Evolutionary conservation across 2,329 filamentous ascomycete species (phyloP), one percentile per base, ranked within the genome.

Genomic region (Drechmeria coniospora): DNA sequence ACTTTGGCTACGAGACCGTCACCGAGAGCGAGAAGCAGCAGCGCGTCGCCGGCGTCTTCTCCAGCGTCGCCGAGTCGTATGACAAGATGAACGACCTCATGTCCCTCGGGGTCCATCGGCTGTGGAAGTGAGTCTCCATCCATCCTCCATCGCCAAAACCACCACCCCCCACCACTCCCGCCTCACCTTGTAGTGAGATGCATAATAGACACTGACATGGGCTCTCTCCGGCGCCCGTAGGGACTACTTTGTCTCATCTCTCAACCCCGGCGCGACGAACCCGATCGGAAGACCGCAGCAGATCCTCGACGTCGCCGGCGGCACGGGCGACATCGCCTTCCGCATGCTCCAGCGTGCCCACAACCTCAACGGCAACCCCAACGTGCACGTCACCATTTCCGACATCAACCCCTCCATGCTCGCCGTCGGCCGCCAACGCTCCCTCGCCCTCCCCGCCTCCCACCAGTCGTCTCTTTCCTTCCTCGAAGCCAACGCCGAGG

Each of bases 81-180:
- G 90, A 98, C 55, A 79, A 77, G 36, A 98, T 98, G 90, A 98
- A 98, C 59, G 90, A 98, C 53, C 68, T 95, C 41, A 98, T 98
- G 90, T 95, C 90, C 6, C 71, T 98, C 26, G 90, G 90, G 30
- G 86, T 93, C 57, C 90, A 98, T 54, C 79, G 90, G 23, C 62
- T 98, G 21, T 98, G 90, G 90, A 98, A 78, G 70, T 70, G 41
- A 27, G 65, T 53, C 25, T 18, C 21, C 23, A n/a, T 21, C 20
- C 20, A 20, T 20, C 18, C 10, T n/a, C 20, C 21, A n/a, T 25
- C 8, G 18, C 17, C 12, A 8, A 9, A 8, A 5, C 11, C 18
- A 11, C 14, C 13, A 9, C 19, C 15, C 8, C 4, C 6, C 12
- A 21, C n/a, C 5, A 18, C 8, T n/a, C 12, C 14, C 12, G 14